These are phyloP conservation scores for Rosa persica DNA, from an alignment of 306 rosid genomes.

Conservation along the genomic window DNA sequence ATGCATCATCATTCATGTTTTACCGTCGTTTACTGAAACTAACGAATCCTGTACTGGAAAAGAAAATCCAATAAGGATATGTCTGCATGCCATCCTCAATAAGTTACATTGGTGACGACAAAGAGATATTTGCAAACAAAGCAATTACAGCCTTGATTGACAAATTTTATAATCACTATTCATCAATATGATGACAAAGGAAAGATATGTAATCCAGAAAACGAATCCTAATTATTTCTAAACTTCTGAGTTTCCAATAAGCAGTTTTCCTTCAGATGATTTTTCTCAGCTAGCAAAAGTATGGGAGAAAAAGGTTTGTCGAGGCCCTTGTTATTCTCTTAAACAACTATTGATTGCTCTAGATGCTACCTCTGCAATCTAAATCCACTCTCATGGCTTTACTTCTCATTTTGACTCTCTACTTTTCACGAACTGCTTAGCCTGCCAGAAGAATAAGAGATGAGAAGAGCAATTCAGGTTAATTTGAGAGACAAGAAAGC, in stretches of 20 bases:
- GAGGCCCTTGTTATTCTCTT: conserved; percentile 39
- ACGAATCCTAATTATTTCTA: conserved; percentile 11
- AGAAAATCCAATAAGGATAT: no score
- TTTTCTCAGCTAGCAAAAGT: conserved; percentile 19
- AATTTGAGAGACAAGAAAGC: neutral
- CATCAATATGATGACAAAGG: neutral
- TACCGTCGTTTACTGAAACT: no score
- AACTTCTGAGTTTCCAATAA: neutral
- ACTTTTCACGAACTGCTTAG: conserved; percentile 58
- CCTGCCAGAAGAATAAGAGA: conserved; percentile 40
- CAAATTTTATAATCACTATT: neutral
- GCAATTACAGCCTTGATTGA: neutral
- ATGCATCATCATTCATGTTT: no score
- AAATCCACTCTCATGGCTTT: conserved; percentile 9
- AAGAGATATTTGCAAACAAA: neutral
- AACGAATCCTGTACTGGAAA: no score
- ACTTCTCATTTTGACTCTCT: conserved; percentile 57
- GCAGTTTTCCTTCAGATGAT: conserved; percentile 8
- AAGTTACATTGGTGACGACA: neutral
- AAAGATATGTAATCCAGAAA: conserved; percentile 6
- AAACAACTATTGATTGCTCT: conserved; percentile 21
- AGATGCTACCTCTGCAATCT: conserved; percentile 26
- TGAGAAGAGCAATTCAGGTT: conserved; percentile 15
- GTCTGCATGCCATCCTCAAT: no score
- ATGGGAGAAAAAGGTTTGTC: conserved; percentile 4